Evolutionary conservation across 2,329 filamentous ascomycete genomes (phyloP), one percentile per base, ranked within the genome.

Genomic region (Apiospora phragmitis): DNA sequence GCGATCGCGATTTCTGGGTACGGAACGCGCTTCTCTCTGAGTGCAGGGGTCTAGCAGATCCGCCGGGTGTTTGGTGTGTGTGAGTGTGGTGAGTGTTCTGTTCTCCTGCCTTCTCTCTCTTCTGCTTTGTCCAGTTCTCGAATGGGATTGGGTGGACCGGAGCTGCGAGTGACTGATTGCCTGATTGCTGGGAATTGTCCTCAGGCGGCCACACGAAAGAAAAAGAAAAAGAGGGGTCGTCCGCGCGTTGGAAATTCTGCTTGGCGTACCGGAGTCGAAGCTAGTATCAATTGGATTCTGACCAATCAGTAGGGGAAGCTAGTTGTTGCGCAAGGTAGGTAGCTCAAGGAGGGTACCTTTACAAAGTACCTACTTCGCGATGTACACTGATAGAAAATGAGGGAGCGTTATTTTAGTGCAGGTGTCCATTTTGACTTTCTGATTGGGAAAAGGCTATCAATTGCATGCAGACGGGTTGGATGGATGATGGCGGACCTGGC

Each of bases 1-100:
- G 55, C 55, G 55, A 62, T 62, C 55, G 55, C 55, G 55, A 62
- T 62, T 62, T 62, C 55, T 62, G 55, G 55, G 55, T 62, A 62
- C 55, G 55, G 14, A 62, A 62, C 55, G 55, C 55, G 55, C 55
- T 62, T 38, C 55, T 55, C 26, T 38, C 55, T 12, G 47, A 59
- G 18, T 59, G 47, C 47, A 51, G 47, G 47, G 47, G 47, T 51
- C 24, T 26, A 24, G 47, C 47, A 26, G n/a, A 11, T 51, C 47
- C 51, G 26, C n/a, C n/a, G n/a, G n/a, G n/a, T n/a, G n/a, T n/a
- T n/a, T n/a, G 51, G 51, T 21, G 29, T 59, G 51, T 21, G 51
- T 49, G 45, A n/a, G n/a, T n/a, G n/a, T n/a, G n/a, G n/a, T 26
- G 49, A 29, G 49, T 29, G 49, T 62, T 38, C 55, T 38, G 29